Conservation (phyloP, 257 asterid genomes). For the Jacaranda copaia region DNA sequence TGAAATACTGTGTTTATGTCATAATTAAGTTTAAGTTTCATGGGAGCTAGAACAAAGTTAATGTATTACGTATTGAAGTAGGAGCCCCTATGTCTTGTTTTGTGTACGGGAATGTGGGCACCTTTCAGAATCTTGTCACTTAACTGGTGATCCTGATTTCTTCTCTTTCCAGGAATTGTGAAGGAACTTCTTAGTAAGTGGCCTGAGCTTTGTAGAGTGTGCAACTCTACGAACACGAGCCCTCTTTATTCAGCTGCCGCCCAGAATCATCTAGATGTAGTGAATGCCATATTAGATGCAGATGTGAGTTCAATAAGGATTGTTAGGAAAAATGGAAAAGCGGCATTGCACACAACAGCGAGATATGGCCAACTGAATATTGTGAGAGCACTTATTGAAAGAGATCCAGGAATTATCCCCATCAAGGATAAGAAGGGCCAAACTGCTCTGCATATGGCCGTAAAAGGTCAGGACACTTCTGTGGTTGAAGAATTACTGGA, state of each 20-base stretch:
- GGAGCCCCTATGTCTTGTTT: no score
- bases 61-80: not conserved
- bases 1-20: not conserved
- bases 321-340: conserved; percentile 92
- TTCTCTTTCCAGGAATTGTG: conserved; percentile 64
- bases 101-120: no score
- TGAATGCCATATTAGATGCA: conserved; percentile 86
- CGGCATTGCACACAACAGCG: conserved; percentile 89
- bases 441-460: conserved; percentile 99
- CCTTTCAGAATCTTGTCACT: conserved; percentile 1
- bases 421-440: conserved; percentile 95
- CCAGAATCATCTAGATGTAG: conserved; percentile 76
- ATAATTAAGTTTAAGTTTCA: not conserved
- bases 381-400: conserved; percentile 72
- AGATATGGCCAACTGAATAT: conserved; percentile 78
- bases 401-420: conserved; percentile 78
- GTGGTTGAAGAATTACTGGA: conserved; percentile 86
- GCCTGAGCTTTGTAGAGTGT: conserved; percentile 94
- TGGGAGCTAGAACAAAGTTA: conserved; percentile 10
- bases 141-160: conserved; percentile 18
- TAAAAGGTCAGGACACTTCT: conserved; percentile 78
- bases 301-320: conserved; percentile 67
- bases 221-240: conserved; percentile 91
- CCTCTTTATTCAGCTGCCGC: conserved; percentile 93
- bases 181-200: conserved; percentile 66